Conservation (phyloP, 2,329 filamentous ascomycete species). For the Rutstroemia sp. region DNA sequence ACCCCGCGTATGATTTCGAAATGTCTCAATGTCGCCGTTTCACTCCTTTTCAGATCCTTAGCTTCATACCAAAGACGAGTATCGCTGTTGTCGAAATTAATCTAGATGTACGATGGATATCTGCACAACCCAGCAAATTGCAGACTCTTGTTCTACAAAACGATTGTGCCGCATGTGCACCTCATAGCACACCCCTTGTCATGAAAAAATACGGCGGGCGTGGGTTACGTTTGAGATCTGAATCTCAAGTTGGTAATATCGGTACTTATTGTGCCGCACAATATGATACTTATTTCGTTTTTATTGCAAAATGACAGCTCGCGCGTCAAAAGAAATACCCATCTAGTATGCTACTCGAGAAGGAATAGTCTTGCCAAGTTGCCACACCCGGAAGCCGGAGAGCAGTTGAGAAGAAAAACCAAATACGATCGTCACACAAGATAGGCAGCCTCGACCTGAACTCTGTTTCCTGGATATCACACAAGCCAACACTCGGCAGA, state of each 20-base stretch:
- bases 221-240: not conserved
- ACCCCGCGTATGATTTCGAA: not conserved
- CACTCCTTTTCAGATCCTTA: not conserved
- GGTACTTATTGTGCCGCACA: not conserved
- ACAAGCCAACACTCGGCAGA: not conserved
- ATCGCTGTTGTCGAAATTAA: too few relatives aligned
- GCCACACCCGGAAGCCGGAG: not conserved
- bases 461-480: conserved; percentile 4
- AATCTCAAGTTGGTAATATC: not conserved
- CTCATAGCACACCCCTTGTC: too few relatives aligned
- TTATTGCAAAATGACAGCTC: not conserved
- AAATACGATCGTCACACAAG: conserved; percentile 6
- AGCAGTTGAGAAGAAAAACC: not conserved
- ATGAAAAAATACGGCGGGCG: too few relatives aligned
- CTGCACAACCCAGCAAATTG: too few relatives aligned
- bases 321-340: not conserved
- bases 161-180: too few relatives aligned
- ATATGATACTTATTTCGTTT: not conserved
- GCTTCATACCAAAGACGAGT: not conserved
- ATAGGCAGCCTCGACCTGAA: conserved; percentile 1
- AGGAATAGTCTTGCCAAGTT: not conserved
- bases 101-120: too few relatives aligned
- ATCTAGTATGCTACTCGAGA: not conserved
- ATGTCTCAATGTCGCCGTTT: not conserved
- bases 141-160: not conserved